These are phyloP conservation scores for Heterobasidion annosum DNA, from an alignment of 1,284 basidiomycete species.

Conservation along the genomic window DNA sequence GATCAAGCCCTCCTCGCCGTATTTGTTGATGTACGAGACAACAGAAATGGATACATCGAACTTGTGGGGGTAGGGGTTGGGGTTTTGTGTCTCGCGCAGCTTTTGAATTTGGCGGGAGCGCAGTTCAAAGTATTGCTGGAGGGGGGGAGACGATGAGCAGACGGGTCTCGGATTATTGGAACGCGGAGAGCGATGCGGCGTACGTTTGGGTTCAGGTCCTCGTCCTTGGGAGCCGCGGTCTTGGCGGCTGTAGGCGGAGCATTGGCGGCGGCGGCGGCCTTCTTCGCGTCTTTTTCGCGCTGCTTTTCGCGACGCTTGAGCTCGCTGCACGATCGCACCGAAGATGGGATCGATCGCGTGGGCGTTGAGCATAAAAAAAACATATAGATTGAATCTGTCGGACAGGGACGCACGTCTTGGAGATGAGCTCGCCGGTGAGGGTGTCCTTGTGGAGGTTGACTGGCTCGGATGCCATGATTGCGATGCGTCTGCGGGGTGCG, in stretches of 20 bases:
- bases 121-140: constrained; percentile 93
- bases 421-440: constrained; percentile 90
- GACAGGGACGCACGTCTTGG: constrained; percentile 71
- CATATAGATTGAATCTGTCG: not conserved
- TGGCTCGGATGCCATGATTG: constrained; percentile 43
- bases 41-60: constrained; percentile 87
- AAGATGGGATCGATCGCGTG: constrained; percentile 19
- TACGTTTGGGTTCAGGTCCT: constrained; percentile 79
- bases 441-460: constrained; percentile 69
- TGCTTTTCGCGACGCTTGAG: constrained; percentile 87
- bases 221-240: constrained; percentile 43
- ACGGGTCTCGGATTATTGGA: not conserved
- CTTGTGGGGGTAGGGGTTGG: constrained; percentile 99
- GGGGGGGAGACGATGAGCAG: not conserved
- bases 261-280: constrained; percentile 69
- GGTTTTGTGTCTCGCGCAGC: constrained; percentile 77
- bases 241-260: constrained; percentile 27
- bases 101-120: constrained; percentile 84
- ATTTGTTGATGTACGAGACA: constrained; percentile 68
- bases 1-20: constrained; percentile 52
- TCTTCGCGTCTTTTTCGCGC: constrained; percentile 77
- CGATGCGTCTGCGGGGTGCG: not conserved
- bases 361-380: constrained; percentile 6
- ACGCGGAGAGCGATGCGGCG: constrained; percentile 18
- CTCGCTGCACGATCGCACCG: constrained; percentile 49